These are phyloP conservation scores for Daldinia concentrica DNA, from an alignment of 495 filamentous ascomycete genomes.

Conservation along the genomic window DNA sequence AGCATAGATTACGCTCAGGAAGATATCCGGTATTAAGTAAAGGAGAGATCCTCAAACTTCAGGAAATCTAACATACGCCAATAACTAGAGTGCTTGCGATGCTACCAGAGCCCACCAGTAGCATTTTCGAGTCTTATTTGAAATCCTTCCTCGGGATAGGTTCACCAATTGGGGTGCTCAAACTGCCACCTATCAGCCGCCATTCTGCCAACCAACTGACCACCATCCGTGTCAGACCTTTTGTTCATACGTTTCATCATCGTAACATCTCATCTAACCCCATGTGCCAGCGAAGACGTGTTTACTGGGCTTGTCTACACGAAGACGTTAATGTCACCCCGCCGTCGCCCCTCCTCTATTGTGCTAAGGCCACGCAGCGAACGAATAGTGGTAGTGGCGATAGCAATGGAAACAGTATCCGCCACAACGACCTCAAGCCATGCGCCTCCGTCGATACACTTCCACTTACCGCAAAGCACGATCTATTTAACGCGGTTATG, in stretches of 20 bases:
- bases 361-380: neutral
- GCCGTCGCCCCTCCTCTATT: slow-evolving; percentile 12
- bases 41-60: neutral
- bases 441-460: neutral
- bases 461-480: neutral
- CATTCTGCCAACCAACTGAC: neutral
- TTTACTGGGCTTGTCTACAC: slow-evolving; percentile 11
- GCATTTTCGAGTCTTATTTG: neutral
- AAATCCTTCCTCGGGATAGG: neutral
- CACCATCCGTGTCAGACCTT: neutral
- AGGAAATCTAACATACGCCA: neutral
- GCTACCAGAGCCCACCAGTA: neutral
- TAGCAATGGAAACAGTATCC: neutral
- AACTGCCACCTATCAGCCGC: neutral
- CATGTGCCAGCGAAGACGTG: slow-evolving; percentile 17
- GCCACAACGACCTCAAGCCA: neutral
- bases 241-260: neutral
- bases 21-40: no score
- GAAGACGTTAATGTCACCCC: slow-evolving; percentile 23
- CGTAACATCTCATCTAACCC: neutral
- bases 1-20: no score
- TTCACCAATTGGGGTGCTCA: neutral
- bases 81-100: neutral
- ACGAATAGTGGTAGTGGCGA: neutral
- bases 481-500: neutral